Percentiles rank a stretch among this genome's conserved stretches.
phyloP scores from a whole-genome alignment of 2,329 filamentous ascomycete species.

The Xylariaceae sp. region DNA sequence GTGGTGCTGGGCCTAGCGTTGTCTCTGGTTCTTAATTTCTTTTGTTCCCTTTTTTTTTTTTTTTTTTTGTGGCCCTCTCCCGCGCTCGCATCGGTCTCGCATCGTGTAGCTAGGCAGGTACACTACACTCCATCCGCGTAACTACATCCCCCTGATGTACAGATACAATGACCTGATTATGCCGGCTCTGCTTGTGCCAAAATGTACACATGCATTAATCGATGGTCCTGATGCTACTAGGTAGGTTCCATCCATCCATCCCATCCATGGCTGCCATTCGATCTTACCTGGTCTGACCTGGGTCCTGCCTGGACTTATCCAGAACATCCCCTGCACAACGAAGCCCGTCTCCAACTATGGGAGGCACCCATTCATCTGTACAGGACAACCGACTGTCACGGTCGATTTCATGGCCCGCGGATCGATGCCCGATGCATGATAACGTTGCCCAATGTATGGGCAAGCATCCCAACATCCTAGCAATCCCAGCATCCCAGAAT shows the following conservation, averaged over 20 bases:
- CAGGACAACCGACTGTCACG: neutral
- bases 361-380: neutral
- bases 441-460: neutral
- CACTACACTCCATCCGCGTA: neutral
- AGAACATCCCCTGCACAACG: neutral
- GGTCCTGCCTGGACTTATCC: neutral
- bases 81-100: neutral
- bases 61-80: neutral
- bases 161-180: too few relatives aligned
- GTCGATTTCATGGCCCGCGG: neutral
- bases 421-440: neutral
- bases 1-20: neutral
- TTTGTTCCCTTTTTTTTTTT: neutral
- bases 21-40: slow-evolving; percentile 9
- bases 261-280: too few relatives aligned
- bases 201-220: slow-evolving; percentile 1
- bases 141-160: neutral
- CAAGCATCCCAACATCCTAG: neutral
- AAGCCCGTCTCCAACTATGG: neutral
- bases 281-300: too few relatives aligned
- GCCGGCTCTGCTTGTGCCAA: neutral
- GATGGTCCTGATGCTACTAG: neutral
- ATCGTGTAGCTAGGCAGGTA: too few relatives aligned
- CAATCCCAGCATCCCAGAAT: neutral
- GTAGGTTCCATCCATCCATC: too few relatives aligned